Base-by-base conservation (phyloP, 116 monocot genomes). In the Cymodocea nodosa region DNA sequence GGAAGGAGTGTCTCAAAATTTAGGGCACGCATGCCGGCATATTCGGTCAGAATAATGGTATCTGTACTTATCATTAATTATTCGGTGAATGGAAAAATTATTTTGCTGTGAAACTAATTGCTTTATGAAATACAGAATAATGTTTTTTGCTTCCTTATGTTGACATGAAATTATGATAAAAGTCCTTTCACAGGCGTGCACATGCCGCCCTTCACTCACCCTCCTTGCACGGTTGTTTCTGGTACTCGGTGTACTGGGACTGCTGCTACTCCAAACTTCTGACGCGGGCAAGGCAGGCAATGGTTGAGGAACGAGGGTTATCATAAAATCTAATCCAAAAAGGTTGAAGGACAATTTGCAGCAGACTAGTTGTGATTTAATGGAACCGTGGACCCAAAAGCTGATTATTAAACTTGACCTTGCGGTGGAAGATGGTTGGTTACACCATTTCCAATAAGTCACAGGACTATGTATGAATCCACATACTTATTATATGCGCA, bases 301-400 rank as follows among this genome's bases (percentile, higher is more conserved):
- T 54, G 17, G 54, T 54, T 54, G 37, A 35, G 61, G 36, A 6
- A 15, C 13, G 18, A 61, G 6, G 16, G 36, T 35, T 17, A 39
- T 61, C n/a, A n/a, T 5, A 39, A 11, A 25, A 60, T 60, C 11
- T 35, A 61, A 37, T 54, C 18, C 17, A 49, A 49, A n/a, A 20
- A 50, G 23, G 24, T 50, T 6, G 23, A 12, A 65, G 65, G 51
- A 65, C 50, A 25, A 25, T 23, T 25, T 49, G 50, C 24, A 65
- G 3, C 24, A 51, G 14, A 25, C 23, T 64, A 50, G 65, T 50
- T 30, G 50, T 14, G 51, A 48, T 48, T 50, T 64, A 64, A 48
- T 22, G 50, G n/a, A 51, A 22, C 23, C 8, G 62, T 64, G 50
- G 64, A 64, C 64, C 64, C 50, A 48, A 24, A n/a, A 12, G 13